phyloP scores from a whole-genome alignment of 768 basidiomycete genomes.

The Boletus pseudo-olivaceus region DNA sequence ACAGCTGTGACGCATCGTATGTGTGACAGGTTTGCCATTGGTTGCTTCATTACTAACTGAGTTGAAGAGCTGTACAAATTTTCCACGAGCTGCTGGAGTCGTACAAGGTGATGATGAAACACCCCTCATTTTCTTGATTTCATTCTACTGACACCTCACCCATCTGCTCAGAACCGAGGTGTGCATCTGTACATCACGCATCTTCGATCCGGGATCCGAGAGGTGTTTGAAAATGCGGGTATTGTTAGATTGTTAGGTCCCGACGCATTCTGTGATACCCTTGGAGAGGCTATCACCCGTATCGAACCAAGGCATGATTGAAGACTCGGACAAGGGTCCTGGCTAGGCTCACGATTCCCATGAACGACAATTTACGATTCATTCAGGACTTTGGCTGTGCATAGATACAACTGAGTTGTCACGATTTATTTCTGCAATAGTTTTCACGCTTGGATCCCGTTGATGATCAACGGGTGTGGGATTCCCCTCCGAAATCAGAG shows the following conservation, averaged over 20 bases:
- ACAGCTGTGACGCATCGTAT: constrained; percentile 87
- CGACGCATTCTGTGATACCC: constrained; percentile 43
- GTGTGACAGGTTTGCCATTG: constrained; percentile 25
- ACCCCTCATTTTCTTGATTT: background rate
- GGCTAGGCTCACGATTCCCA: background rate
- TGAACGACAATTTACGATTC: background rate
- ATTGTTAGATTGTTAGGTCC: constrained; percentile 41
- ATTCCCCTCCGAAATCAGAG: no score
- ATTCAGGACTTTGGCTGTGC: background rate
- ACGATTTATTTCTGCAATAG: background rate
- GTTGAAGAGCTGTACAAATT: constrained; percentile 72
- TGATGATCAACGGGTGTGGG: background rate
- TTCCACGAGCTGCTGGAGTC: constrained; percentile 75
- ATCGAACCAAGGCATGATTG: constrained; percentile 29
- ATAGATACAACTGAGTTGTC: background rate
- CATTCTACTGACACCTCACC: background rate
- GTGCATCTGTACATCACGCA: constrained; percentile 47
- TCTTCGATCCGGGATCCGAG: constrained; percentile 35
- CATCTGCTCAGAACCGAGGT: constrained; percentile 35
- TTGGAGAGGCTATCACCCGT: constrained; percentile 39
- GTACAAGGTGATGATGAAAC: constrained; percentile 52
- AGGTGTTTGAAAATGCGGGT: constrained; percentile 43
- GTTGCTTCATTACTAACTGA: constrained; percentile 2
- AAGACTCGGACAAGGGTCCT: background rate
- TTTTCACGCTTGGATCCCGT: background rate